A percentile compares a stretch with the other conserved stretches of the same genome.
Evolutionary conservation across 164 flowering plant species (phyloP).

Genomic region (Berberis vulgaris): DNA sequence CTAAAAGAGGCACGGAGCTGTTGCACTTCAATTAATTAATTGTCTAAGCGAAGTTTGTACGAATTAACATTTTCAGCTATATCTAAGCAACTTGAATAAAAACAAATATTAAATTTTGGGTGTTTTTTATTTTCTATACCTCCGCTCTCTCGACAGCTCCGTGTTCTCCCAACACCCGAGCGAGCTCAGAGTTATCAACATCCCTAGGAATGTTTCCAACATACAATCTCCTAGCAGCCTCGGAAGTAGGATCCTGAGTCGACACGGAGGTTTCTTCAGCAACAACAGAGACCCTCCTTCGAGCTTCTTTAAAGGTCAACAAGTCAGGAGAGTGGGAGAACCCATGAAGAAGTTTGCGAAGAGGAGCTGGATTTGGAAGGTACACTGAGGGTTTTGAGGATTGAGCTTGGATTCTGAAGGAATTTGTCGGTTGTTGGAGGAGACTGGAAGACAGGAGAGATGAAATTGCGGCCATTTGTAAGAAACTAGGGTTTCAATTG

Average conservation of each 20-base stretch:
- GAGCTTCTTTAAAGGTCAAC: conserved; percentile 10
- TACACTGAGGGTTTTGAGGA: conserved; percentile 15
- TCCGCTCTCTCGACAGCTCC: conserved; percentile 86
- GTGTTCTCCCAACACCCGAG: conserved; percentile 51
- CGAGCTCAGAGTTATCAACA: conserved; percentile 46
- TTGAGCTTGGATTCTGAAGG: conserved; percentile 6
- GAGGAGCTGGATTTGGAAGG: conserved; percentile 5
- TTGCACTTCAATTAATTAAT: no score
- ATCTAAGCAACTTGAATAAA: no score
- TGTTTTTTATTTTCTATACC: conserved; percentile 24
- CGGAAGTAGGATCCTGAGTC: conserved; percentile 29
- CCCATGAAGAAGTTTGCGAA: conserved; percentile 2
- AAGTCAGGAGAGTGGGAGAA: conserved; percentile 3
- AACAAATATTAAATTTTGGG: no score
- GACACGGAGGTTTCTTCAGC: conserved; percentile 35
- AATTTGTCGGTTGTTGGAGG: conserved; percentile 14
- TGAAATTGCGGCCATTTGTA: conserved; percentile 32
- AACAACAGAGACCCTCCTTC: conserved; percentile 22
- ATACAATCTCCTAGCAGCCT: conserved; percentile 52
- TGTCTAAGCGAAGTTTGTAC: no score
- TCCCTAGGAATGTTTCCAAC: conserved; percentile 84
- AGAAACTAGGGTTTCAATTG: conserved; percentile 9
- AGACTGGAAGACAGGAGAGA: conserved; percentile 22
- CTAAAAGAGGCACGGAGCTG: no score
- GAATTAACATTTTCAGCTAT: no score